Conservation (phyloP, 129 eudicot genomes). For the Deinandra increscens region DNA sequence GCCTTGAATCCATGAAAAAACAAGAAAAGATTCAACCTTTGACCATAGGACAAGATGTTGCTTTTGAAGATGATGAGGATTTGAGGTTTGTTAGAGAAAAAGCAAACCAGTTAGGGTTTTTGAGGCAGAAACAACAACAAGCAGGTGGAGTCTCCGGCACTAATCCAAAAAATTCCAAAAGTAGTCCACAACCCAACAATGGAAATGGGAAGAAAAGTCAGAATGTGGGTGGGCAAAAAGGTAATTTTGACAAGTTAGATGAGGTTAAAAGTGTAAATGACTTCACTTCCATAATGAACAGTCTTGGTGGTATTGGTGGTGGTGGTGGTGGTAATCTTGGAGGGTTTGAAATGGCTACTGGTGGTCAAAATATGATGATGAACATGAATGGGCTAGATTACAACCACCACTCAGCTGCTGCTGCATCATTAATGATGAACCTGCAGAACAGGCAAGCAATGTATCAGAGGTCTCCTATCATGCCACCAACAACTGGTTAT, state of each 20-base stretch:
- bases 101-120: constrained; percentile 40
- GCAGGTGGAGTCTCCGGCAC: constrained; percentile 24
- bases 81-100: constrained; percentile 42
- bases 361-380: constrained; percentile 49
- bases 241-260: constrained; percentile 34
- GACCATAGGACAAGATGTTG: constrained; percentile 42
- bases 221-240: constrained; percentile 39
- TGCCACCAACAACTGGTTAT: constrained; percentile 62
- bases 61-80: constrained; percentile 48
- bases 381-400: constrained; percentile 40
- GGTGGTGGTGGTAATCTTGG: constrained; percentile 29
- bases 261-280: constrained; percentile 53
- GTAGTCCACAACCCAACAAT: constrained; percentile 39
- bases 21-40: constrained; percentile 43
- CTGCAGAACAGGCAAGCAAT: constrained; percentile 59
- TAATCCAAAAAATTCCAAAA: constrained; percentile 1
- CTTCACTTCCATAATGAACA: constrained; percentile 47
- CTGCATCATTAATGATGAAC: constrained; percentile 66
- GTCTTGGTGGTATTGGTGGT: constrained; percentile 37
- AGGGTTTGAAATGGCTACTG: constrained; percentile 33
- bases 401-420: constrained; percentile 24
- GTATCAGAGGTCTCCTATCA: constrained; percentile 65
- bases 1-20: constrained; percentile 49
- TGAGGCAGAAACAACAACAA: constrained; percentile 42
- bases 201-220: constrained; percentile 44